These are phyloP conservation scores for Dacryopinax primogenitus DNA, from an alignment of 768 basidiomycete species.

Conservation along the genomic window DNA sequence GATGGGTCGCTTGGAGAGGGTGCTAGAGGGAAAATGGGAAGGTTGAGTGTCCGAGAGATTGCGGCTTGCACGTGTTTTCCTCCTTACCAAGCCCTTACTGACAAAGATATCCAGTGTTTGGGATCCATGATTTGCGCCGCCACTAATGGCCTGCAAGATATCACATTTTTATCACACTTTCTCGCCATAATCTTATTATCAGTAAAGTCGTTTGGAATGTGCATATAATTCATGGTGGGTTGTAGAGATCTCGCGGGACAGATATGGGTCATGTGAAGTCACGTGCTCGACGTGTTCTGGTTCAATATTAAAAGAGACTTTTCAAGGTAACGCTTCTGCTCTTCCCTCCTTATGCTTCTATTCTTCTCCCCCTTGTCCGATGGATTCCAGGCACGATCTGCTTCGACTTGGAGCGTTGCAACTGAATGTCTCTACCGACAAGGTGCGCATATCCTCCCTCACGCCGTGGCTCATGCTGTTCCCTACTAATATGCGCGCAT, in stretches of 20 bases:
- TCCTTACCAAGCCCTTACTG: not conserved
- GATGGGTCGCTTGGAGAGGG: constrained; percentile 23
- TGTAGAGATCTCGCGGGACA: no score
- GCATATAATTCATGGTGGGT: no score
- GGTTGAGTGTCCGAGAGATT: not conserved
- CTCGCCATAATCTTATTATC: not conserved
- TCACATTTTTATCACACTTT: not conserved
- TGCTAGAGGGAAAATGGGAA: not conserved
- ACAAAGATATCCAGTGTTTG: not conserved
- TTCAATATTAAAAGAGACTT: not conserved
- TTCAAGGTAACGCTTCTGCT: not conserved
- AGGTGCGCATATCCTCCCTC: not conserved
- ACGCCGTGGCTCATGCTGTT: not conserved
- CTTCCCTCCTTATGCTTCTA: not conserved
- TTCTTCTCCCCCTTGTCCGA: not conserved
- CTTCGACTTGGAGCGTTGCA: not conserved
- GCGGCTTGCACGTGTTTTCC: not conserved
- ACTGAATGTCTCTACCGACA: not conserved
- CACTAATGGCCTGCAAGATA: not conserved
- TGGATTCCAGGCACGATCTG: not conserved
- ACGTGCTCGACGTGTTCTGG: not conserved
- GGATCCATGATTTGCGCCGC: not conserved
- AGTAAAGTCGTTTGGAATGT: not conserved
- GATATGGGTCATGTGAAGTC: not conserved
- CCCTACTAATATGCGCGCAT: not conserved